Conservation (phyloP, 441 rosid species). For the Pelargonium citronellum region DNA sequence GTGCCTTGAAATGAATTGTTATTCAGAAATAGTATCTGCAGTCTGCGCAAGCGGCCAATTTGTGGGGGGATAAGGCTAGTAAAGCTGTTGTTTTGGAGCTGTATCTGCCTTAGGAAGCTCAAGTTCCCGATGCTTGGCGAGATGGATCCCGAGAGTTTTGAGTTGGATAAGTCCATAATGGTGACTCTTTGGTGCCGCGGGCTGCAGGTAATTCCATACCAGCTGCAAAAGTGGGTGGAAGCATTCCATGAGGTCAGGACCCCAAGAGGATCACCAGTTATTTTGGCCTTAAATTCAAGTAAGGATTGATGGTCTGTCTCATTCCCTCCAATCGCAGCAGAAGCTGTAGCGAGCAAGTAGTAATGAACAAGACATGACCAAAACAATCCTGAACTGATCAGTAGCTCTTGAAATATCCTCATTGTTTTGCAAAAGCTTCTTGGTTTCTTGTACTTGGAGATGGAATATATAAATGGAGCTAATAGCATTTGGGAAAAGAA, state of each 20-base stretch:
- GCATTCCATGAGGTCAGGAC: constrained; percentile 14
- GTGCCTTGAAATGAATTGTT: constrained; percentile 18
- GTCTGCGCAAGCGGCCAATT: background rate
- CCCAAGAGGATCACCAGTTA: constrained; percentile 8
- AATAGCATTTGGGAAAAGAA: no score
- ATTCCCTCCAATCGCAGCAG: constrained; percentile 10
- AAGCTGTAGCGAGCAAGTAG: background rate
- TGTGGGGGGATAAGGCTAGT: constrained; percentile 9
- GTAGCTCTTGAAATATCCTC: no score
- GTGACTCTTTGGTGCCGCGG: constrained; percentile 19
- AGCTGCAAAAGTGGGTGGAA: constrained; percentile 17
- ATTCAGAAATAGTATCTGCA: background rate
- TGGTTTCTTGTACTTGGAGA: no score
- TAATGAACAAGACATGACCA: background rate
- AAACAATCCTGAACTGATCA: no score
- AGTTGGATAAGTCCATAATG: constrained; percentile 1
- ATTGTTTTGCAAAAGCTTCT: background rate
- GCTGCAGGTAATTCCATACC: constrained; percentile 19
- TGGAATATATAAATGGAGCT: no score
- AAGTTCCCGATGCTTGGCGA: constrained; percentile 25
- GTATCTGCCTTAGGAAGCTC: constrained; percentile 12
- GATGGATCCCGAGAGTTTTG: constrained; percentile 12
- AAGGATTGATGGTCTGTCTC: constrained; percentile 10
- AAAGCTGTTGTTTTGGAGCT: constrained; percentile 14
- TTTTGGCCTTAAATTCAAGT: constrained; percentile 12